These are phyloP conservation scores for Sporobolus alterniflorus DNA, from an alignment of 202 grass and related monocot genomes.

Conservation along the genomic window DNA sequence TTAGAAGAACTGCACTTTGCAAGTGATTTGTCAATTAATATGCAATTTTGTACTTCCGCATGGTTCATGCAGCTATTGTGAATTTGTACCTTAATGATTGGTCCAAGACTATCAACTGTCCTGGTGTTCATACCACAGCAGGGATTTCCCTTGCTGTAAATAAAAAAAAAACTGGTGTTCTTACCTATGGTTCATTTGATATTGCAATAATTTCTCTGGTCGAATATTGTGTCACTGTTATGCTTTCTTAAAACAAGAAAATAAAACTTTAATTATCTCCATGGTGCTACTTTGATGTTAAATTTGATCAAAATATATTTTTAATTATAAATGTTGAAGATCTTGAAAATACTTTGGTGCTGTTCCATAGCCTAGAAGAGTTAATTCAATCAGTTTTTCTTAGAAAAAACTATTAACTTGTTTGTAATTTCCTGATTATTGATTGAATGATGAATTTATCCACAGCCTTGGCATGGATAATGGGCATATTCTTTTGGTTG, in stretches of 20 bases:
- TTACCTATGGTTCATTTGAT: not conserved
- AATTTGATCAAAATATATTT: not conserved
- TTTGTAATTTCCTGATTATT: slow-evolving; percentile 12
- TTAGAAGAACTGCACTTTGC: slow-evolving; percentile 10
- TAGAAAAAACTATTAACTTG: too few species aligned
- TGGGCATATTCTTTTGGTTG: slow-evolving; percentile 8
- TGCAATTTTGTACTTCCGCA: not conserved
- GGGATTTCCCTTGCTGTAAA: too few species aligned
- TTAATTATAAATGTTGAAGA: not conserved
- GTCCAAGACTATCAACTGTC: not conserved
- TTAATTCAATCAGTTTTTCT: not conserved
- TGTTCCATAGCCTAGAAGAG: not conserved
- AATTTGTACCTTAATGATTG: not conserved
- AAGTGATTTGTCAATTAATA: slow-evolving; percentile 24
- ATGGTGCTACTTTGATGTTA: not conserved
- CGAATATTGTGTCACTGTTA: not conserved
- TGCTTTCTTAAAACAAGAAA: not conserved
- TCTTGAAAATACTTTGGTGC: not conserved
- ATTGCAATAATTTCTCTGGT: not conserved
- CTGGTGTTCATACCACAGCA: not conserved
- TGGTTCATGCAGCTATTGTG: slow-evolving; percentile 19
- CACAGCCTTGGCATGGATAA: slow-evolving; percentile 6
- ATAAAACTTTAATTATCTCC: not conserved
- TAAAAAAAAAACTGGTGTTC: too few species aligned
- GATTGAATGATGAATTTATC: slow-evolving; percentile 36